These are phyloP conservation scores for Tricholoma saponaceum DNA, from an alignment of 768 basidiomycete species.

Conservation along the genomic window DNA sequence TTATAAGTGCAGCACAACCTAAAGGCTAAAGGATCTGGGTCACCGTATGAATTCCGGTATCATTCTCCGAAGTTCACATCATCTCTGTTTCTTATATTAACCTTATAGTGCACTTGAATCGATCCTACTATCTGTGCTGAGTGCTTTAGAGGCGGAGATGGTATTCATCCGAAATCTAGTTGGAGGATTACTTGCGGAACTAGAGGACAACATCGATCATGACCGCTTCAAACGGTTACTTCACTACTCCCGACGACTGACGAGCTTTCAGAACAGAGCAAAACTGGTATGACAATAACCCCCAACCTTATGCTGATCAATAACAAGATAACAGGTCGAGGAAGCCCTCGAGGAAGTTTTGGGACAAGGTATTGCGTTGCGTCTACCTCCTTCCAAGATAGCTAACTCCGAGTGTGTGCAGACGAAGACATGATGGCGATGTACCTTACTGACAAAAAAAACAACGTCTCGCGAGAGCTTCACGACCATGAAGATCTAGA, in stretches of 20 bases:
- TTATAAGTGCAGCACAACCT: constrained; percentile 65
- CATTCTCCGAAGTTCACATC: constrained; percentile 3
- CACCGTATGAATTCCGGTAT: constrained; percentile 89
- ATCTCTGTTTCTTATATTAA: constrained; percentile 13
- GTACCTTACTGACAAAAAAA: constrained; percentile 89
- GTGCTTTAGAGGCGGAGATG: constrained; percentile 95
- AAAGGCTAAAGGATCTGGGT: constrained; percentile 60
- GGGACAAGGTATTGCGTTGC: constrained; percentile 60
- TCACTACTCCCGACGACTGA: constrained; percentile 86
- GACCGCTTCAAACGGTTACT: constrained; percentile 90
- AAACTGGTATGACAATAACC: constrained; percentile 51
- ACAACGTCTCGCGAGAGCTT: constrained; percentile 49
- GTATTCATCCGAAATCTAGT: constrained; percentile 89
- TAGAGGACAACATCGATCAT: constrained; percentile 94
- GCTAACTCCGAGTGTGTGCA: constrained; percentile 24
- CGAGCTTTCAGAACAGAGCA: constrained; percentile 88
- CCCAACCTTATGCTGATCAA: background rate
- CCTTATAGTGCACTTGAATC: constrained; percentile 81
- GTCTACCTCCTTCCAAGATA: background rate
- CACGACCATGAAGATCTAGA: constrained; percentile 93
- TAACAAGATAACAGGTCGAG: constrained; percentile 55
- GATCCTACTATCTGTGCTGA: constrained; percentile 84
- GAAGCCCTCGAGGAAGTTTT: constrained; percentile 90
- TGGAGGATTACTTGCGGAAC: constrained; percentile 83
- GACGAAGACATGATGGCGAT: constrained; percentile 94